Base-by-base conservation (phyloP, 2,329 filamentous ascomycete genomes). In the Penicillium brevicompactum region DNA sequence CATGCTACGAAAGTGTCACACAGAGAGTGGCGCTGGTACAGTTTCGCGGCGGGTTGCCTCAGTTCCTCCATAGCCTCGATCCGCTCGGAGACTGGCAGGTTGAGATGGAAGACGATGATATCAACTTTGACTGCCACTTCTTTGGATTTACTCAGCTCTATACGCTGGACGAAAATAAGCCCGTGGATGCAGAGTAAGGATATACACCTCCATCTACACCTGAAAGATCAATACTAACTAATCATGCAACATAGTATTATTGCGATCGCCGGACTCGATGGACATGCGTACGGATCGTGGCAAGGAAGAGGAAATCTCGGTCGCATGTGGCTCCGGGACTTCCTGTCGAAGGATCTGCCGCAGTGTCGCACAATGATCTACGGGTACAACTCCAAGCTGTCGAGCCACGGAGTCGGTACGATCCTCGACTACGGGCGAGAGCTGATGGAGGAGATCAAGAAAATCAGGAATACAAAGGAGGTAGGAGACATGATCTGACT, bases 351-450 rank as follows among this genome's bases (percentile, higher is more conserved):
- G 50, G 67, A 70, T 55, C 42, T 69, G 13, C 66, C 63, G 5
- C 41, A 53, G 16, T 72, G 65, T 41, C 62, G 69, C 10, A 66
- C 65, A 0, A 70, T 72, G 63, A 71, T 66, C 27, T 73, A 73
- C 49, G 70, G 72, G 2, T 74, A 74, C 53, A 69, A 74, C 54
- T 69, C 71, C 16, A 71, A 69, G 49, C 53, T 74, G 5, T 62
- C 53, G 10, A 65, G 56, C 38, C 57, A 61, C 44, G 63, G 60
- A 8, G 50, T 68, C 6, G 52, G 67, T 45, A 67, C 59, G 2
- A 37, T 37, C 32, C 32, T 37, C 32, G 32, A 37, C 14, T 37
- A 37, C 57, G 67, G 27, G 49, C 45, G 50, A 53, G 51, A 52
- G 16, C 43, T 59, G 57, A 46, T 63, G 42, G 54, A 62, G 51